Evolutionary conservation across 2,329 filamentous ascomycete species (phyloP).

Genomic region (Ramichloridium luteum): DNA sequence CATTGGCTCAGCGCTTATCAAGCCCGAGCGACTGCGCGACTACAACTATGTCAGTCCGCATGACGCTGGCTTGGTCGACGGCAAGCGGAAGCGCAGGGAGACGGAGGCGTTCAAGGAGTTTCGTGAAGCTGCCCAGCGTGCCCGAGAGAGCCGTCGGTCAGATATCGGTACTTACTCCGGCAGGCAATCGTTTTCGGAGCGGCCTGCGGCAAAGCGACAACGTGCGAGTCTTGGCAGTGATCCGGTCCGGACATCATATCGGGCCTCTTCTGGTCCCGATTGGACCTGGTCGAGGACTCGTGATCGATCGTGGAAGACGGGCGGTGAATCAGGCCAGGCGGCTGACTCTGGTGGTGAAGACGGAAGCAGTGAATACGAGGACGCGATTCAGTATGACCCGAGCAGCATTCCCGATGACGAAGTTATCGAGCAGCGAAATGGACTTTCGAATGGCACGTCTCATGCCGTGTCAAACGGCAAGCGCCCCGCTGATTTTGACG

Average conservation of each 20-base stretch:
- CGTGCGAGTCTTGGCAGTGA: neutral
- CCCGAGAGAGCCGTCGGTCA: neutral
- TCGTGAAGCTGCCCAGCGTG: no score
- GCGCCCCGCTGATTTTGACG: no score
- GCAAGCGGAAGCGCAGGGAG: neutral
- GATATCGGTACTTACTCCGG: neutral
- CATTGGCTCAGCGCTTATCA: neutral
- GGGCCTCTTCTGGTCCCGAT: no score
- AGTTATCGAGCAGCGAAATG: no score
- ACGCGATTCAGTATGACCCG: neutral
- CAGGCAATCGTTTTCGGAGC: no score
- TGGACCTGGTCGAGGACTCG: no score
- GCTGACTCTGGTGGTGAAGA: neutral
- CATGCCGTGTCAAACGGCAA: no score
- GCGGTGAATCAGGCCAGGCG: neutral
- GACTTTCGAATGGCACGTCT: no score
- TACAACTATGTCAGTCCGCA: neutral
- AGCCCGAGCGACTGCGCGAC: neutral
- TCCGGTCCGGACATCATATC: neutral
- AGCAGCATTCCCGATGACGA: no score
- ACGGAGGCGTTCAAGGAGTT: no score
- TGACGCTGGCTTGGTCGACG: neutral
- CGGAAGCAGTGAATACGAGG: slow-evolving; percentile 1
- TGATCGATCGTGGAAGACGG: neutral
- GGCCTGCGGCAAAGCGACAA: neutral